phyloP scores from a whole-genome alignment of 176 grass and related monocot species.

The Dactylis glomerata region DNA sequence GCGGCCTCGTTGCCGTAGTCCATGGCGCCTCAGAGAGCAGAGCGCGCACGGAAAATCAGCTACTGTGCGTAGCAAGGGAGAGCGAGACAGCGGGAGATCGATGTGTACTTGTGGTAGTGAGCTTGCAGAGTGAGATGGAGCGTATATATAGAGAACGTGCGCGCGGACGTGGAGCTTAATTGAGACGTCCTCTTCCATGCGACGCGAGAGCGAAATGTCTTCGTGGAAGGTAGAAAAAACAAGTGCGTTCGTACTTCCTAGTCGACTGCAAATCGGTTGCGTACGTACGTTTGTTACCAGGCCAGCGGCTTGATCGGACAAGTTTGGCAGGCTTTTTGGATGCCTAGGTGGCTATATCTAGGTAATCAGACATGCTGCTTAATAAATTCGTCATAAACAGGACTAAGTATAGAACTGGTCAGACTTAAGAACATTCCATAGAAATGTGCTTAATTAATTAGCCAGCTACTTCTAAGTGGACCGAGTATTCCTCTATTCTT shows the following conservation, averaged over 20 bases:
- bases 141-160: conserved; percentile 19
- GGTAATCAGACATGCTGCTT: background rate
- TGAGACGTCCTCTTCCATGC: background rate
- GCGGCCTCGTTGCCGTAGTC: conserved; percentile 32
- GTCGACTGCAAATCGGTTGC: conserved; percentile 11
- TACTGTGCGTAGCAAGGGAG: no score
- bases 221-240: background rate
- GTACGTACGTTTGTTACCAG: background rate
- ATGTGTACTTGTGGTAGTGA: conserved; percentile 9
- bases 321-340: conserved; percentile 46
- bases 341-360: background rate
- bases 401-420: background rate
- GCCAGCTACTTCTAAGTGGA: background rate
- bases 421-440: background rate
- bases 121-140: background rate
- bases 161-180: background rate
- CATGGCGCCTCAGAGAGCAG: conserved; percentile 9
- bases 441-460: background rate
- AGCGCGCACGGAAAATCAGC: background rate
- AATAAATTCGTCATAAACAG: background rate
- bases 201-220: background rate
- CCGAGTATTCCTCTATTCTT: background rate
- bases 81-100: background rate
- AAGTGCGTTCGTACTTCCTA: background rate
- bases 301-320: conserved; percentile 22